Evolutionary conservation across 768 basidiomycete species (phyloP).

Genomic region (Mycena olivaceomarginata): DNA sequence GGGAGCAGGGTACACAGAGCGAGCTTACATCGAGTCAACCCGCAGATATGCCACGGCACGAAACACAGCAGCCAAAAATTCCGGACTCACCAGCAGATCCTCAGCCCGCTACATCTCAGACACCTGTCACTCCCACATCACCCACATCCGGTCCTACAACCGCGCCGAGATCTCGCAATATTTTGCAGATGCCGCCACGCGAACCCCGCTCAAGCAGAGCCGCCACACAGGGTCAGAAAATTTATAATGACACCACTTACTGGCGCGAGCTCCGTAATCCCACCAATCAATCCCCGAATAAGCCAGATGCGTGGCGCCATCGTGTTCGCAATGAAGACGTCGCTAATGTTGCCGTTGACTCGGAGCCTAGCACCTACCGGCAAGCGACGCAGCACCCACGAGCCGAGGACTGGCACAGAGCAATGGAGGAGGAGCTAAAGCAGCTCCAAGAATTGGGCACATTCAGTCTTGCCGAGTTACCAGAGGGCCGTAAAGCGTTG

Average conservation of each 20-base stretch:
- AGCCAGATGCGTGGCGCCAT: conserved; percentile 13
- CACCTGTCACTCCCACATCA: conserved; percentile 1
- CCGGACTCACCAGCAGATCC: too few species aligned
- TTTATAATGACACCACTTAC: conserved; percentile 23
- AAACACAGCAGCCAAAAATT: too few species aligned
- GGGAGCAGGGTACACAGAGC: neutral
- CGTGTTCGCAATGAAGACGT: too few species aligned
- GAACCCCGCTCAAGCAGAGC: neutral
- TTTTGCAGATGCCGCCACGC: conserved; percentile 18
- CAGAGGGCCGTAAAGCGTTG: conserved; percentile 48
- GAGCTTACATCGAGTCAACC: conserved; percentile 21
- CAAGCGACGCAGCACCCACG: too few species aligned
- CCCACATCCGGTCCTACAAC: neutral
- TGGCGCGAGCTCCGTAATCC: conserved; percentile 22
- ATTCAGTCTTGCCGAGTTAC: conserved; percentile 43
- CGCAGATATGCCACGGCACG: too few species aligned
- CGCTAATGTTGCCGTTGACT: too few species aligned
- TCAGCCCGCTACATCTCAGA: too few species aligned
- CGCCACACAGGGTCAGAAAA: neutral
- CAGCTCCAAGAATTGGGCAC: too few species aligned
- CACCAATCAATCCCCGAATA: conserved; percentile 14
- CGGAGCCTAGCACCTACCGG: too few species aligned
- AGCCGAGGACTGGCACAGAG: too few species aligned
- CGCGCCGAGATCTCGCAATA: neutral
- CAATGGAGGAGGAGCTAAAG: too few species aligned